These are phyloP conservation scores for Pyricularia grisea DNA, from an alignment of 2,329 filamentous ascomycete genomes.

Conservation along the genomic window DNA sequence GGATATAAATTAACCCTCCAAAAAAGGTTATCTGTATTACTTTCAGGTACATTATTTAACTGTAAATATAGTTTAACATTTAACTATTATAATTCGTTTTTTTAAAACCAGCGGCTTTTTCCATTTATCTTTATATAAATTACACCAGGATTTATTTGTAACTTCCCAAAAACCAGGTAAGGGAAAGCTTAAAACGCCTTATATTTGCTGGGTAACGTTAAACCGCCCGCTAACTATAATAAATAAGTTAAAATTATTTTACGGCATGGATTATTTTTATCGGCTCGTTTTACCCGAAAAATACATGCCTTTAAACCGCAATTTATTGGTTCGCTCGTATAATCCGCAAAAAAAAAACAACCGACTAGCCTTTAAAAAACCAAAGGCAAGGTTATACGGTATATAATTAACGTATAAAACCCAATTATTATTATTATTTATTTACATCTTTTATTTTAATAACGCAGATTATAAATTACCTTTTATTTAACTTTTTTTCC, in stretches of 20 bases:
- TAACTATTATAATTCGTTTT: background rate
- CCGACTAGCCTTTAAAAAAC: background rate
- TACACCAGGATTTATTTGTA: too few relatives aligned
- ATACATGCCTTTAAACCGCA: background rate
- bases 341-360: background rate
- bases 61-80: too few relatives aligned
- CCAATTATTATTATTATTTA: background rate
- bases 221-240: background rate
- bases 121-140: background rate
- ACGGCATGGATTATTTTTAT: background rate
- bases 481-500: background rate
- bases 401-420: background rate
- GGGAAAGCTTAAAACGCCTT: background rate
- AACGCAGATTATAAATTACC: background rate
- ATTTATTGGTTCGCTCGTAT: background rate
- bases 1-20: background rate
- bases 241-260: background rate
- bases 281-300: background rate
- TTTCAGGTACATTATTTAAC: too few relatives aligned
- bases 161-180: background rate
- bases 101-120: background rate
- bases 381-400: background rate
- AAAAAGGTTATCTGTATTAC: too few relatives aligned
- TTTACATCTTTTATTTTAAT: background rate
- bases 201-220: background rate